Percentiles rank a stretch among this genome's conserved stretches.
These are phyloP conservation scores for Pythium aquatile DNA, from an alignment of 352 stramenopile genomes.

Conservation along the genomic window DNA sequence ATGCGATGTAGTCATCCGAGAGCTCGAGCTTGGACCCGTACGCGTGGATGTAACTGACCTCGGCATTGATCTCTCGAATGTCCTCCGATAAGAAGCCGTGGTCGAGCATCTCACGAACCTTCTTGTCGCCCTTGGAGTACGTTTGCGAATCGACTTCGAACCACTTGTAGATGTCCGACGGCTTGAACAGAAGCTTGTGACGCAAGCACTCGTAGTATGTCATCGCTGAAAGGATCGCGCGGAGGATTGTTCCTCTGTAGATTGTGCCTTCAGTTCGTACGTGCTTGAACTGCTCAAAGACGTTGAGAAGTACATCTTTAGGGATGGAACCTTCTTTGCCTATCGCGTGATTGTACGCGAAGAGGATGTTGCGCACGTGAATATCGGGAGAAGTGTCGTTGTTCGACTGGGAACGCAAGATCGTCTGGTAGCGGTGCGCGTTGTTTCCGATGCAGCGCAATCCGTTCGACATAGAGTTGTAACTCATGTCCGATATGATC, in stretches of 20 bases:
- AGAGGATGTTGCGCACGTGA: conserved; percentile 10
- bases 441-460: conserved; percentile 5
- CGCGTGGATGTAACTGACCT: conserved; percentile 8
- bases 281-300: conserved; percentile 10
- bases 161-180: conserved; percentile 3
- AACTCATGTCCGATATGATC: conserved; percentile 6
- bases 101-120: conserved; percentile 7
- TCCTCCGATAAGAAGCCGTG: conserved; percentile 9
- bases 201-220: conserved; percentile 9
- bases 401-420: conserved; percentile 6
- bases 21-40: conserved; percentile 1
- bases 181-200: conserved; percentile 9
- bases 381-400: conserved; percentile 4
- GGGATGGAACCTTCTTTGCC: conserved; percentile 6
- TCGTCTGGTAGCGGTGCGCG: conserved; percentile 11
- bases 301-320: conserved; percentile 4
- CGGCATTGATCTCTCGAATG: conserved; percentile 7
- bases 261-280: conserved; percentile 1
- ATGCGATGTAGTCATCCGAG: neutral
- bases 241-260: conserved; percentile 8
- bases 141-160: conserved; percentile 12
- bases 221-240: conserved; percentile 11
- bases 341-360: conserved; percentile 9
- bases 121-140: conserved; percentile 10
- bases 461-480: conserved; percentile 14